A percentile compares a stretch with the other conserved stretches of the same genome.
These are phyloP conservation scores for Solanum aculeatissimum DNA, from an alignment of 305 asterid species.

Conservation along the genomic window DNA sequence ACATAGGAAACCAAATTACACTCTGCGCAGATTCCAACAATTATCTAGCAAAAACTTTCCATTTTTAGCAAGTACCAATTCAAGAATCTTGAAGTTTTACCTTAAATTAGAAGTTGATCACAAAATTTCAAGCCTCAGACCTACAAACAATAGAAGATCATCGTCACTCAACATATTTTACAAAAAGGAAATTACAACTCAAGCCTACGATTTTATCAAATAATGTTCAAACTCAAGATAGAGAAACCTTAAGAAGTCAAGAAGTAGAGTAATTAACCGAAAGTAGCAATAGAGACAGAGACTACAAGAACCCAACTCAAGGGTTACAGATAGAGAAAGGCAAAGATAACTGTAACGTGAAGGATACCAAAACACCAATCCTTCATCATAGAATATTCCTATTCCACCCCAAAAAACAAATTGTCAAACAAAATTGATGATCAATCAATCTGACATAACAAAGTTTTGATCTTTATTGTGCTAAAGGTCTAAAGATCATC, in stretches of 20 bases:
- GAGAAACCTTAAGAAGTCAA: background rate
- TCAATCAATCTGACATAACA: slow-evolving; percentile 4
- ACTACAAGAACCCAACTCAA: background rate
- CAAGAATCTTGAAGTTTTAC: slow-evolving; percentile 17
- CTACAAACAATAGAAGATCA: slow-evolving; percentile 24
- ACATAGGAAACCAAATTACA: background rate
- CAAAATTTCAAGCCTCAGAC: slow-evolving; percentile 25
- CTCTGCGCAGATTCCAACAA: background rate
- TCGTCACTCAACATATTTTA: background rate
- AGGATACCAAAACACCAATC: slow-evolving; percentile 43
- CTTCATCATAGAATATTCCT: slow-evolving; percentile 32
- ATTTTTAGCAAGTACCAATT: background rate
- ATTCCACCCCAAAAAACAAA: slow-evolving; percentile 7
- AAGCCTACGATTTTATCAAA: background rate
- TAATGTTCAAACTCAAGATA: background rate
- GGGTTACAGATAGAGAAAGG: background rate
- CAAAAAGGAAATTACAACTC: background rate
- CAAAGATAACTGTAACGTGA: slow-evolving; percentile 34
- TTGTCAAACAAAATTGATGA: background rate
- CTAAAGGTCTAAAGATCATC: slow-evolving; percentile 9
- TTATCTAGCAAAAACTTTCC: background rate
- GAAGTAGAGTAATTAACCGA: background rate
- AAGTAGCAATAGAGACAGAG: background rate
- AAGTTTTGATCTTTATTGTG: slow-evolving; percentile 29
- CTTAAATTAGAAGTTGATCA: slow-evolving; percentile 30